Base-by-base conservation (phyloP, 352 stramenopile species). In the Globisporangium barbulae region DNA sequence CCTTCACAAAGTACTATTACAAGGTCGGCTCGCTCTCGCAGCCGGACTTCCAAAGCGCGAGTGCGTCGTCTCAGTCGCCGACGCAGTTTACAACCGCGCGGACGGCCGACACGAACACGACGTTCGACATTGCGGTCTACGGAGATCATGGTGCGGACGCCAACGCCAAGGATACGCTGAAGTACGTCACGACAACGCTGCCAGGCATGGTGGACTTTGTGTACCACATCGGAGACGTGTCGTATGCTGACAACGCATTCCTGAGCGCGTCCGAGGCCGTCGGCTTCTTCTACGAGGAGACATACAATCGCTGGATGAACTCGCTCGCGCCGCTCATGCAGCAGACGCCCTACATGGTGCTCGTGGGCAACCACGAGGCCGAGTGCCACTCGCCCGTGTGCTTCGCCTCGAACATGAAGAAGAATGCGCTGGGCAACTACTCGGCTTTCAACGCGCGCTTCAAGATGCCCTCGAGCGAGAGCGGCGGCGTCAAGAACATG, bases 221-320 rank as follows among this genome's bases (percentile, higher is more conserved):
- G 15, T 89, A 82, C 68, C 83, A 94, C 59, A 60, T 91, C 19
- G 86, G 84, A 13, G 84, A 93, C 59, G 83, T 93, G 22, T 79
- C 71, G 64, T 91, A 79, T 44, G 69, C 71, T 0, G 72, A 77
- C 47, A 50, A 76, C n/a, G 67, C 72, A 35, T 75, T 69, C 52
- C 61, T 65, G 41, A 69, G 25, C 25, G 37, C 37, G n/a, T 65
- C 56, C 1, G 65, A 84, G 50, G 53, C 37, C 4, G 42, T 75
- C 0, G 72, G 78, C 0, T 96, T 96, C 75, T 89, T 90, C 60
- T 97, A 94, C 73, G 88, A 97, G 54, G 74, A 94, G 48, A 78
- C 82, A 5, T 97, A 85, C 72, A 93, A 97, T 70, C 74, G 81
- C 61, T 97, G 76, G 74, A 91, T 96, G 78, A 84, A 88, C 61